Conservation (phyloP, 2,329 filamentous ascomycete species). For the Botrytis squamosa region DNA sequence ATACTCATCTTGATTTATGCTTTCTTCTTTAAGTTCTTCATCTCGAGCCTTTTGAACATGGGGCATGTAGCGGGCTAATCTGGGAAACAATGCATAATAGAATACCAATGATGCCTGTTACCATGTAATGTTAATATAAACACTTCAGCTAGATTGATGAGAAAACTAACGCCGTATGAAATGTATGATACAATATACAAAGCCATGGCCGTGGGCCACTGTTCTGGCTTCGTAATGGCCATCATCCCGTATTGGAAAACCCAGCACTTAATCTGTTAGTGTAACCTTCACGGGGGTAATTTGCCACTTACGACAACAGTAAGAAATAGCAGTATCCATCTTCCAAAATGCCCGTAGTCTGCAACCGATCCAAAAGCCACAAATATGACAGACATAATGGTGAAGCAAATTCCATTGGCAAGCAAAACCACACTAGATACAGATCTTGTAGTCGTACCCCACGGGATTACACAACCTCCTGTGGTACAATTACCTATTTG, state of each 20-base stretch:
- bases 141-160: not conserved
- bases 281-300: not conserved
- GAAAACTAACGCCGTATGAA: slow-evolving; percentile 35
- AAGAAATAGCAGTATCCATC: slow-evolving; percentile 43
- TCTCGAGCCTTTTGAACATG: slow-evolving; percentile 45
- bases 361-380: slow-evolving; percentile 44
- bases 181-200: slow-evolving; percentile 44
- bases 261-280: slow-evolving; percentile 38
- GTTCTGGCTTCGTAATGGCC: slow-evolving; percentile 40
- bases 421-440: slow-evolving; percentile 44
- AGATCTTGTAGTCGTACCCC: slow-evolving; percentile 42
- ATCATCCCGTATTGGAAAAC: slow-evolving; percentile 44
- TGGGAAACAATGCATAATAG: slow-evolving; percentile 44
- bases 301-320: slow-evolving; percentile 37
- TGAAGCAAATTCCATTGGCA: slow-evolving; percentile 45
- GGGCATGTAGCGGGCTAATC: slow-evolving; percentile 43
- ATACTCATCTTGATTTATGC: slow-evolving; percentile 42
- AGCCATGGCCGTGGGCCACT: slow-evolving; percentile 45
- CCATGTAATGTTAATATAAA: not conserved
- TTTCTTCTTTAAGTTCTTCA: slow-evolving; percentile 43
- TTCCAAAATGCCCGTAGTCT: slow-evolving; percentile 45
- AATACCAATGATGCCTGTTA: slow-evolving; percentile 43
- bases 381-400: slow-evolving; percentile 46
- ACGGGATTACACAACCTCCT: slow-evolving; percentile 42
- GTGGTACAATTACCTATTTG: slow-evolving; percentile 32